These are phyloP conservation scores for Bondarzewia mesenterica DNA, from an alignment of 1,284 basidiomycete species.

Conservation along the genomic window DNA sequence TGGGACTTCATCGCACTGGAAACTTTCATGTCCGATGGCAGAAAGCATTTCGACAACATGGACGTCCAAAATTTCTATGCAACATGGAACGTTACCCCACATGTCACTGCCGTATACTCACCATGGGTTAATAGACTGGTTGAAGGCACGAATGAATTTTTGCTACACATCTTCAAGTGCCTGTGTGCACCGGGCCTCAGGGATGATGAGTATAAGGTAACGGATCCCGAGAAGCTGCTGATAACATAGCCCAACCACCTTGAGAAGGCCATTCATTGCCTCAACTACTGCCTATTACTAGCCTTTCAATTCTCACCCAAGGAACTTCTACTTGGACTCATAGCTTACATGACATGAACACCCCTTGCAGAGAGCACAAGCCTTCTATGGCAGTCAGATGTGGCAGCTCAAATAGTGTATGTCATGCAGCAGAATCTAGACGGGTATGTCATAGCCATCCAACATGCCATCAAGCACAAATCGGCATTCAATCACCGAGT, in stretches of 20 bases:
- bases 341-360: constrained; percentile 19
- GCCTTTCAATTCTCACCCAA: constrained; percentile 19
- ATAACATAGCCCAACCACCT: constrained; percentile 25
- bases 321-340: constrained; percentile 20
- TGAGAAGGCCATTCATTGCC: constrained; percentile 18
- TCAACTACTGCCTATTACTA: constrained; percentile 20
- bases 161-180: constrained; percentile 21
- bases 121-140: constrained; percentile 32
- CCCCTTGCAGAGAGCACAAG: constrained; percentile 2
- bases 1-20: constrained; percentile 18
- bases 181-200: constrained; percentile 25
- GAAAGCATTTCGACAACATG: constrained; percentile 28
- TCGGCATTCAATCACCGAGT: constrained; percentile 15
- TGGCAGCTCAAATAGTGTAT: constrained; percentile 18
- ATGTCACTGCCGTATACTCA: constrained; percentile 26
- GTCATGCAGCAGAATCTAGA: constrained; percentile 22
- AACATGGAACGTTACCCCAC: constrained; percentile 12
- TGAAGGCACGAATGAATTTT: constrained; percentile 23
- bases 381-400: constrained; percentile 6
- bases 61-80: constrained; percentile 23
- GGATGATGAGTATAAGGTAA: constrained; percentile 18
- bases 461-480: constrained; percentile 13
- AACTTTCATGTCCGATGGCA: constrained; percentile 29
- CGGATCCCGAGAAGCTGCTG: constrained; percentile 5
- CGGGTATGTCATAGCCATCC: constrained; percentile 15